A percentile compares a stretch with the other conserved stretches of the same genome.
Conservation (phyloP, 106 monocot species). For the Iris macrosiphon region DNA sequence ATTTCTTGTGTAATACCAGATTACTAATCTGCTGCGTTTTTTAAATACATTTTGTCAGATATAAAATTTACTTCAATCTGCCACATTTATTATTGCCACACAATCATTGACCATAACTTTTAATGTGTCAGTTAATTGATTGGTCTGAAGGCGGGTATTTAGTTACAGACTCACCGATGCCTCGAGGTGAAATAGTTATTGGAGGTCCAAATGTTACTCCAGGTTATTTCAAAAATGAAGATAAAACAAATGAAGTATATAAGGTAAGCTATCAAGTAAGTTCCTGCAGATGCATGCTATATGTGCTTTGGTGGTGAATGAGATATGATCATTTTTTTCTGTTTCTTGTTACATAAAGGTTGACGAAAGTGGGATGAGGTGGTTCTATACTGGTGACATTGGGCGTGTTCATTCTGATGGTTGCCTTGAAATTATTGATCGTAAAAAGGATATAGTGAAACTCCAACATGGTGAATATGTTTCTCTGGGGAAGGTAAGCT, state of each 20-base stretch:
- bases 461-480: conserved; percentile 85
- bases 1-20: no score
- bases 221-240: conserved; percentile 96
- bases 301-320: background rate
- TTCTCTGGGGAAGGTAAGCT: conserved; percentile 66
- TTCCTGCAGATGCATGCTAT: background rate
- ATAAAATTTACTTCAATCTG: background rate
- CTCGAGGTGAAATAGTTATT: conserved; percentile 96
- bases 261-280: conserved; percentile 35
- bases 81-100: background rate
- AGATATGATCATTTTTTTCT: background rate
- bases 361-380: conserved; percentile 59
- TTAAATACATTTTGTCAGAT: no score
- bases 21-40: no score
- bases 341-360: conserved; percentile 32
- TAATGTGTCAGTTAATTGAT: conserved; percentile 73
- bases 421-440: conserved; percentile 67
- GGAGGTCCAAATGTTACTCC: conserved; percentile 94
- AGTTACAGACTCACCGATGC: conserved; percentile 80
- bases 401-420: conserved; percentile 69
- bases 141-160: conserved; percentile 97
- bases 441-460: conserved; percentile 77
- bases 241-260: conserved; percentile 95
- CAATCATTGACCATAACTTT: background rate
- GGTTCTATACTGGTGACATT: conserved; percentile 81